Evolutionary conservation across 192 early-diverging fungal species (phyloP), one percentile per base, ranked within the genome.

Genomic region (Phlyctochytrium bullatum): DNA sequence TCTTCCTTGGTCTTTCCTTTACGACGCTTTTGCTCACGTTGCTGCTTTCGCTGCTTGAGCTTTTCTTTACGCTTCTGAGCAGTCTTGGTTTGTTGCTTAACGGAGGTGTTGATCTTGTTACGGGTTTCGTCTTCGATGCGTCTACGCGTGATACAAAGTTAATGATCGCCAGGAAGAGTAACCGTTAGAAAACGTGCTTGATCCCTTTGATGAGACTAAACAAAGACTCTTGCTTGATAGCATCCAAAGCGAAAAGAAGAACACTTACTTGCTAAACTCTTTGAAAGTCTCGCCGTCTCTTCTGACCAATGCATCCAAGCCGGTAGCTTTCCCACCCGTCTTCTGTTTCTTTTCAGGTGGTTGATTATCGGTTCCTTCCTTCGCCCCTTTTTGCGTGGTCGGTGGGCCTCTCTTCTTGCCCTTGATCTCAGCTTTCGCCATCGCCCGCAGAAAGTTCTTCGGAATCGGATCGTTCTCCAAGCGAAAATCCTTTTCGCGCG

Each of bases 31-130:
- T 47, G 52, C 23, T 54, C 34, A 2, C 50, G 69, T 51, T 59
- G 31, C 54, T 28, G 29, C 53, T 71, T 71, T 10, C 69, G 69
- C 36, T 71, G 61, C 40, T 36, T 61, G 6, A 71, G 53, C 10
- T 52, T 14, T 34, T 2, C 30, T 34, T 71, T 71, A n/a, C 62
- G 24, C 34, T 71, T 71, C 10, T 25, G 10, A 4, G 69, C 69
- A 3, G 69, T 71, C 50, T 57, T 57, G 25, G 67, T 69, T 36
- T 69, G 36, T 12, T 58, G 59, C 29, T 62, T 61, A 0, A 60
- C 67, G 1, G 67, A 58, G 6, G 36, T 34, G 28, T 69, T 69
- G 25, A 69, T 60, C 27, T 23, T 53, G 6, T 32, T 54, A 0
- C 67, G 67, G 31, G 62, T 62, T 4, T 36, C 58, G n/a, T 36